Evolutionary conservation across 148 eudicot species (phyloP), one percentile per base, ranked within the genome.

Genomic region (Vaccinium corymbosum): DNA sequence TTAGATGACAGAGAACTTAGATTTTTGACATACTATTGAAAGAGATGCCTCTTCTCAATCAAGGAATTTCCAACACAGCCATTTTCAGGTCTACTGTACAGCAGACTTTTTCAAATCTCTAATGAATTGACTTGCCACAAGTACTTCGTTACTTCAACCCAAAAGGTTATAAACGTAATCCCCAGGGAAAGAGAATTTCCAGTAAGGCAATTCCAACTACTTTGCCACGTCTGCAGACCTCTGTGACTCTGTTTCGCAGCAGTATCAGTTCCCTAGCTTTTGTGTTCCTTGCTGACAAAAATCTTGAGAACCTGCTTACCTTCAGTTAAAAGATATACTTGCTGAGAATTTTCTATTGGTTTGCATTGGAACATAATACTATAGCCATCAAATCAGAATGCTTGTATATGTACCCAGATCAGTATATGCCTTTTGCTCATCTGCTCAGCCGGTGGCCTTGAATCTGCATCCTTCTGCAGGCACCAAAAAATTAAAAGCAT

Each of bases 381-480:
- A 32, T 20, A 57, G 48, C 17, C 29, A 35, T 57, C 61, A n/a
- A 32, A 59, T 57, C 72, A 59, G 32, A 42, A 80, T 35, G 13
- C 16, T n/a, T 70, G 71, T 4, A 25, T 20, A 17, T 56, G 75
- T 13, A 22, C 22, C 46, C 25, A 25, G 22, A 64, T 11, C 59
- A 55, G 53, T n/a, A 46, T 53, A 38, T 51, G 32, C 64, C 29
- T 82, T 86, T 72, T 89, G 53, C 89, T 91, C 76, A 96, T 98
- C 94, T 94, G 92, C 81, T 94, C 97, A 27, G 98, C 98, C 79
- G 97, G 93, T 12, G 98, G 99, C 90, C 99, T 92, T 68, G 93
- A 87, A 81, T 87, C 90, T 73, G 95, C 85, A 88, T 93, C 94
- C 90, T 96, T 96, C 84, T 90, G 91, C 77, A 96, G 90, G 89